A percentile compares a stretch with the other conserved stretches of the same genome.
These are phyloP conservation scores for Diaporthe citrichinensis DNA, from an alignment of 2,329 filamentous ascomycete genomes.

Conservation along the genomic window DNA sequence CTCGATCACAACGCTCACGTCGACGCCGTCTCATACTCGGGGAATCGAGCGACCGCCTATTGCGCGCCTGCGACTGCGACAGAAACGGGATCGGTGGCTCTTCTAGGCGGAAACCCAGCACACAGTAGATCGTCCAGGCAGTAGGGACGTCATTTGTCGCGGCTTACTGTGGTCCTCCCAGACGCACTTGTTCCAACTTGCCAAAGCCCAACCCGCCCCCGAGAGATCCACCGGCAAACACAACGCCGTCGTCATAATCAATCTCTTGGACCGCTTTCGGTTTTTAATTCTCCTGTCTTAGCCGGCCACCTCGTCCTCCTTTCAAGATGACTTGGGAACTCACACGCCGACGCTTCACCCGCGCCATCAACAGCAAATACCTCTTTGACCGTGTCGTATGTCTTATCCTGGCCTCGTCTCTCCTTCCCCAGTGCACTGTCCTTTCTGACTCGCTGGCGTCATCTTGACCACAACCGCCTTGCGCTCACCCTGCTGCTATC, in stretches of 20 bases:
- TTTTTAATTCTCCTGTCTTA: conserved; percentile 15
- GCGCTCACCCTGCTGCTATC: conserved; percentile 12
- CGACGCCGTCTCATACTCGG: background rate
- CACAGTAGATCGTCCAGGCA: background rate
- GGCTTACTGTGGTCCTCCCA: conserved; percentile 13
- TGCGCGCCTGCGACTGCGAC: conserved; percentile 6
- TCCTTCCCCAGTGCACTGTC: conserved; percentile 28
- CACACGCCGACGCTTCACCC: conserved; percentile 71
- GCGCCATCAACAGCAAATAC: conserved; percentile 78
- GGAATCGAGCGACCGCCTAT: background rate
- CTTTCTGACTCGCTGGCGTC: conserved; percentile 36
- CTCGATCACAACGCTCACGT: background rate
- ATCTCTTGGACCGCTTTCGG: background rate
- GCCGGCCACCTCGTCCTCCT: conserved; percentile 4
- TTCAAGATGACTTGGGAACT: conserved; percentile 71
- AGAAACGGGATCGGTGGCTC: conserved; percentile 6
- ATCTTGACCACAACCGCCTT: conserved; percentile 35
- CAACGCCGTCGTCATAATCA: conserved; percentile 28
- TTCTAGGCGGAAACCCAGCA: conserved; percentile 14
- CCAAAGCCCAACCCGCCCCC: conserved; percentile 24
- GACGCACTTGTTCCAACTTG: conserved; percentile 9
- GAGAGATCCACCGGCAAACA: conserved; percentile 25
- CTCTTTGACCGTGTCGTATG: conserved; percentile 81
- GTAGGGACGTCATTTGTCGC: conserved; percentile 32
- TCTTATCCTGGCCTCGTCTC: conserved; percentile 47